These are phyloP conservation scores for Biancaea sappan DNA, from an alignment of 306 rosid species.

Conservation along the genomic window DNA sequence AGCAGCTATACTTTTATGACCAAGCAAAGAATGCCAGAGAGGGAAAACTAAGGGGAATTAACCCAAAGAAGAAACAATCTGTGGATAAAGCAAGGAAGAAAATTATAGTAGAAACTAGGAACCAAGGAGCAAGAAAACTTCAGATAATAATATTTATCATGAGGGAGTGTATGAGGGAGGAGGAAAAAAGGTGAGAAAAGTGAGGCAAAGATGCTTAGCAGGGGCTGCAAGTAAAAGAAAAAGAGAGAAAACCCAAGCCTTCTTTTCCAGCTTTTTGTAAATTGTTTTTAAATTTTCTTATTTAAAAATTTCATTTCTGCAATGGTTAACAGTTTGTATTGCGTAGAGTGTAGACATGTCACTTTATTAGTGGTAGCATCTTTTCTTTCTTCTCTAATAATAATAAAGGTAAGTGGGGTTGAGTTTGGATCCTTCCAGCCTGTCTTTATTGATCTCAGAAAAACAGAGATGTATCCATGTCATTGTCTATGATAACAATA, in stretches of 20 bases:
- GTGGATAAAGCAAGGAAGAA: slow-evolving; percentile 38
- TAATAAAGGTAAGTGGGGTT: slow-evolving; percentile 74
- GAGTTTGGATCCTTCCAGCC: slow-evolving; percentile 84
- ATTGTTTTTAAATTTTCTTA: slow-evolving; percentile 35
- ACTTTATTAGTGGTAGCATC: slow-evolving; percentile 55
- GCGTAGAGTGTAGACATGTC: slow-evolving; percentile 44
- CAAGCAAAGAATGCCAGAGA: slow-evolving; percentile 39
- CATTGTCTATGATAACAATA: slow-evolving; percentile 30
- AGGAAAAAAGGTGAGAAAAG: slow-evolving; percentile 44
- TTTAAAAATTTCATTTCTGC: neutral
- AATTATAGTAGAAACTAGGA: slow-evolving; percentile 31
- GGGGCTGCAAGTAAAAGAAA: slow-evolving; percentile 67
- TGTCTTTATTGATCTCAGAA: slow-evolving; percentile 66
- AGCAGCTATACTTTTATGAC: slow-evolving; percentile 46
- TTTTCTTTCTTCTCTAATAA: slow-evolving; percentile 49
- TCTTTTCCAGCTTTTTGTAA: slow-evolving; percentile 67
- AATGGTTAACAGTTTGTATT: slow-evolving; percentile 42
- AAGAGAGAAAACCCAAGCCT: slow-evolving; percentile 42
- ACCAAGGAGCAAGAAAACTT: slow-evolving; percentile 34
- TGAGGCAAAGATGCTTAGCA: slow-evolving; percentile 80
- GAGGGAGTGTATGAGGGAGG: slow-evolving; percentile 39
- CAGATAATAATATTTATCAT: slow-evolving; percentile 28
- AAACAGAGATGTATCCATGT: slow-evolving; percentile 41
- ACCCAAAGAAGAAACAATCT: slow-evolving; percentile 46
- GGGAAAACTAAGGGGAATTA: slow-evolving; percentile 27